Base-by-base conservation (phyloP, 208 protist genomes). In the Wallacemonas sp. region DNA sequence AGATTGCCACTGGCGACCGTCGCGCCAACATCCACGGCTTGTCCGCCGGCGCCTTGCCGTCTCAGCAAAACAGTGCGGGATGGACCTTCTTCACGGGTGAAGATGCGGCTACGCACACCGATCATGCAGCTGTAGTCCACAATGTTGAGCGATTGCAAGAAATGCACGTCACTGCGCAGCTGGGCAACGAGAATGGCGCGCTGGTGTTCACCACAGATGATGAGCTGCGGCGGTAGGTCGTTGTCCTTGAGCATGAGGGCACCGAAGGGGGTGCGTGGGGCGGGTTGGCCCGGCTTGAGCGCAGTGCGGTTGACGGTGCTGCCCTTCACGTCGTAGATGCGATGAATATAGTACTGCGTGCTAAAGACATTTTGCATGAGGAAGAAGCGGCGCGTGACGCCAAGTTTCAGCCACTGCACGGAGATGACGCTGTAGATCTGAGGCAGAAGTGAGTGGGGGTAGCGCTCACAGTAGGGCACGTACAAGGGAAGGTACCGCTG, bases 61-160 rank as follows among this genome's bases (percentile, higher is more conserved):
- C 65, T 62, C 36, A 82, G 63, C 22, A 92, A 34, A 21, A 87
- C 76, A 8, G 82, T 92, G 49, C 77, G 78, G 2, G 86, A 87
- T 6, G 86, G 80, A 1, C 82, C 78, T 31, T 95, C 79, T 28
- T 86, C 72, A 6, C 73, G 49, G 2, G 80, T 73, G 66, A 90
- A 87, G 61, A 93, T 73, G 9, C 87, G 87, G 46, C 81, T 90
- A 54, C 93, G 95, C 33, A 98, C 77, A 22, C 95, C 95, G 42
- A 97, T 87, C 76, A 98, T 72, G 39, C 92, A 91, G 67, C 86
- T 95, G 80, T 97, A 98, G 77, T 97, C 95, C 1, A 97, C 94
- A 56, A 97, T 90, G 45, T 87, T 82, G 36, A 93, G 77, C 9
- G 68, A 60, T 19, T 77, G 68, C 17, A 98, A 71, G 59, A 97